These are phyloP conservation scores for Pseudonitzschia pungens DNA, from an alignment of 108 stramenopile species.

Conservation along the genomic window DNA sequence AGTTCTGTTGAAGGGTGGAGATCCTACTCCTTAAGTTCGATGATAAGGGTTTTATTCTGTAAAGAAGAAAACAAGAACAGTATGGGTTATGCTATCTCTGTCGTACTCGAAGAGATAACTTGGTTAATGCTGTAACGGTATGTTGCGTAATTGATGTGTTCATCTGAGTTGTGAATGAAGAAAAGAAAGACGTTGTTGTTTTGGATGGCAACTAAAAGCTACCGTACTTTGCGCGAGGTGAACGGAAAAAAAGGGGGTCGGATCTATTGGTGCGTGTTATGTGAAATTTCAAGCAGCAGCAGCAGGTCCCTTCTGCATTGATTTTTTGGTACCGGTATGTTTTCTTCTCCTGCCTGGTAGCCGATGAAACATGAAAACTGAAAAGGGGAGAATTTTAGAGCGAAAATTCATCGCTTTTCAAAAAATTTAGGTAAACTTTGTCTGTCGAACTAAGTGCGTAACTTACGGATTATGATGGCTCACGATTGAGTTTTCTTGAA, in stretches of 20 bases:
- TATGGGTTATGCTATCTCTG: background rate
- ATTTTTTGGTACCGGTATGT: background rate
- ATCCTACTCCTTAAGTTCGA: conserved; percentile 10
- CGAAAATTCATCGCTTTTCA: background rate
- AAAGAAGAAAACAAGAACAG: background rate
- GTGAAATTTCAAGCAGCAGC: background rate
- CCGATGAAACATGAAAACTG: background rate
- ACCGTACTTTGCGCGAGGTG: no score
- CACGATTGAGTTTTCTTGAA: background rate
- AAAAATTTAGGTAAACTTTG: background rate
- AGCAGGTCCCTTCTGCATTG: background rate
- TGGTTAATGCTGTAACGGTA: background rate
- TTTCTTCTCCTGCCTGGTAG: background rate
- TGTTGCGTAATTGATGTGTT: background rate
- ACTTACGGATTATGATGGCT: background rate
- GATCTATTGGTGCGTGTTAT: background rate
- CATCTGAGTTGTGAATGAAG: no score
- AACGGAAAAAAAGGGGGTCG: no score
- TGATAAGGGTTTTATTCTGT: conserved; percentile 5
- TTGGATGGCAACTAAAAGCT: no score
- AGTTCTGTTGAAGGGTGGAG: background rate
- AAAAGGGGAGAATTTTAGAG: background rate
- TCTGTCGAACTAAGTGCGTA: background rate
- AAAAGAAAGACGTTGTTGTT: no score
- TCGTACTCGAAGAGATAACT: background rate